These are phyloP conservation scores for Williopsis jadinii DNA, from an alignment of 1,139 yeast genomes.

Conservation along the genomic window DNA sequence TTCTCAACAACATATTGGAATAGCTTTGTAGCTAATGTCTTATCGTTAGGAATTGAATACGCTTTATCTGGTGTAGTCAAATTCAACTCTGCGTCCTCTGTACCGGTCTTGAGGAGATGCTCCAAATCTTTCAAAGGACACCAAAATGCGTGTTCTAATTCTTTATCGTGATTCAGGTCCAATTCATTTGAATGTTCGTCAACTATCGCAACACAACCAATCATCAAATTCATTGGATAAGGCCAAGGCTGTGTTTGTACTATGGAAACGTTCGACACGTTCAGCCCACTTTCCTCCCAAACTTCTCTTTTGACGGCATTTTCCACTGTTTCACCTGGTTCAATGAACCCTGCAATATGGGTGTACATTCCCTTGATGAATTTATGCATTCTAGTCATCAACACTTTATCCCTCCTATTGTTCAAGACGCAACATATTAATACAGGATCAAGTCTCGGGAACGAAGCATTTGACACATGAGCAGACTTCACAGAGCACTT, in stretches of 20 bases:
- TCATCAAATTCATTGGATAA: constrained; percentile 85
- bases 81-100: constrained; percentile 16
- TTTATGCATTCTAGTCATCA: constrained; percentile 64
- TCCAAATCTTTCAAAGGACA: constrained; percentile 50
- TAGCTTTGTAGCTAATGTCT: constrained; percentile 42
- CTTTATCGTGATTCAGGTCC: constrained; percentile 73
- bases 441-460: constrained; percentile 89
- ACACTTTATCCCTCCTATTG: constrained; percentile 49
- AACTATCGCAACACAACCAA: constrained; percentile 79
- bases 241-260: constrained; percentile 93
- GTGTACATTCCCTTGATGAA: constrained; percentile 54
- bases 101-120: constrained; percentile 31
- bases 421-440: constrained; percentile 79
- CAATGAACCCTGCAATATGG: constrained; percentile 92
- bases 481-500: constrained; percentile 50
- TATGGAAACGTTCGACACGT: constrained; percentile 48
- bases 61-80: constrained; percentile 19
- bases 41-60: constrained; percentile 38
- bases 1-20: constrained; percentile 30
- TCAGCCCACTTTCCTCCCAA: constrained; percentile 92
- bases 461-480: constrained; percentile 49
- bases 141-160: constrained; percentile 81
- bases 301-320: constrained; percentile 83
- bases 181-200: constrained; percentile 45
- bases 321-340: constrained; percentile 90